Evolutionary conservation across 345 rosid genomes (phyloP).

Genomic region (Dovyalis caffra): DNA sequence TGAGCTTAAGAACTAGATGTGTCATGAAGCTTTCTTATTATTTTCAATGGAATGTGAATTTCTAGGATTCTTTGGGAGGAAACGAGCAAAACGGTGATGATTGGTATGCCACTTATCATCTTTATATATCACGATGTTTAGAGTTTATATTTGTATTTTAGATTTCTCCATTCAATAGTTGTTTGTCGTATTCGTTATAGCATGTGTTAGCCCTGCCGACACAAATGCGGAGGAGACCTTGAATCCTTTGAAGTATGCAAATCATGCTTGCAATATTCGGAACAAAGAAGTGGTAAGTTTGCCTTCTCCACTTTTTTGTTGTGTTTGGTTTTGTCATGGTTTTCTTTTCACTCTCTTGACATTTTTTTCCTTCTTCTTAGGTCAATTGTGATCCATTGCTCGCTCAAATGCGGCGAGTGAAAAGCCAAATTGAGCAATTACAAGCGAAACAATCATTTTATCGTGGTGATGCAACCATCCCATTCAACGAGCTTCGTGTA

Average conservation of each 20-base stretch:
- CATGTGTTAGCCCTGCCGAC: conserved; percentile 99
- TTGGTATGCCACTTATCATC: conserved; percentile 54
- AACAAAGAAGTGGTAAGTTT: conserved; percentile 85
- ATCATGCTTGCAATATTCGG: conserved; percentile 96
- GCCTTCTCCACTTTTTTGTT: conserved; percentile 5
- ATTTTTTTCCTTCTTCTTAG: conserved; percentile 27
- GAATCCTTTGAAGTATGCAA: conserved; percentile 93
- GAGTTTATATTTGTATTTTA: not conserved
- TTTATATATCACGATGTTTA: not conserved
- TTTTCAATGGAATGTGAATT: conserved; percentile 17
- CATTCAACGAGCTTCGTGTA: conserved; percentile 94
- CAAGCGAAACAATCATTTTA: conserved; percentile 79
- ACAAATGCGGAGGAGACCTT: conserved; percentile 96
- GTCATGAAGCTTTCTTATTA: not conserved
- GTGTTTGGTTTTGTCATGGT: not conserved
- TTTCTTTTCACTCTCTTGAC: not conserved
- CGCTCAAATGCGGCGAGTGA: conserved; percentile 79
- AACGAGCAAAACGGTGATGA: conserved; percentile 99
- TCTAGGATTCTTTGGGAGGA: conserved; percentile 95
- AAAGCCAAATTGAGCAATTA: conserved; percentile 91
- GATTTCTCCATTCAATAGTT: not conserved
- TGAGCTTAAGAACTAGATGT: too few relatives aligned
- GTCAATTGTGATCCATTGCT: conserved; percentile 90
- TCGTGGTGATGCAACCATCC: conserved; percentile 59
- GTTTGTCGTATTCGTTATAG: conserved; percentile 33